These are phyloP conservation scores for Tricharina praecox DNA, from an alignment of 495 filamentous ascomycete species.

Conservation along the genomic window DNA sequence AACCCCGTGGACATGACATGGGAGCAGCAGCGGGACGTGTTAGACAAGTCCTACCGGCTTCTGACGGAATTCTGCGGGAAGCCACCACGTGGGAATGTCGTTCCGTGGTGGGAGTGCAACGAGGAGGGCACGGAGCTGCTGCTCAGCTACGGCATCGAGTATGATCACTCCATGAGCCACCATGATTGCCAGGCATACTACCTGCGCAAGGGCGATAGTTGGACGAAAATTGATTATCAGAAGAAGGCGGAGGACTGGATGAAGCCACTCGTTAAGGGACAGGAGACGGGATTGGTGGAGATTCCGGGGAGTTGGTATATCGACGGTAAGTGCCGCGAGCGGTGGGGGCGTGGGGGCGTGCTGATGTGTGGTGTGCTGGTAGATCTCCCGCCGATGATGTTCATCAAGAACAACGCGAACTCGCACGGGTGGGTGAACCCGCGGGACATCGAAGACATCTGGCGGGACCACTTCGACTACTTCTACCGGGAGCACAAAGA, in stretches of 20 bases:
- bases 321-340: slow-evolving; percentile 25
- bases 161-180: slow-evolving; percentile 51
- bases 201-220: slow-evolving; percentile 42
- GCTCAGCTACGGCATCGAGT: slow-evolving; percentile 51
- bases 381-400: slow-evolving; percentile 38
- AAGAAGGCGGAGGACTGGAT: slow-evolving; percentile 49
- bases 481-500: slow-evolving; percentile 44
- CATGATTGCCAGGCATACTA: slow-evolving; percentile 52
- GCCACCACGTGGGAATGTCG: slow-evolving; percentile 51
- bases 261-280: slow-evolving; percentile 40
- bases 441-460: slow-evolving; percentile 40
- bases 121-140: slow-evolving; percentile 50
- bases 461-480: slow-evolving; percentile 53
- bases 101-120: slow-evolving; percentile 45
- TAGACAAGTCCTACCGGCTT: slow-evolving; percentile 59
- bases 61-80: slow-evolving; percentile 56
- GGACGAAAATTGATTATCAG: slow-evolving; percentile 45
- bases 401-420: slow-evolving; percentile 43
- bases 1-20: slow-evolving; percentile 55
- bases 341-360: slow-evolving; percentile 10
- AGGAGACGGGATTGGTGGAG: slow-evolving; percentile 42
- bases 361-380: too few species aligned
- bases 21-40: slow-evolving; percentile 56
- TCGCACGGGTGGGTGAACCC: slow-evolving; percentile 47
- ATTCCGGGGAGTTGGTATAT: slow-evolving; percentile 55